Evolutionary conservation across 2,329 filamentous ascomycete species (phyloP).

Genomic region (Microcyclospora pomicola): DNA sequence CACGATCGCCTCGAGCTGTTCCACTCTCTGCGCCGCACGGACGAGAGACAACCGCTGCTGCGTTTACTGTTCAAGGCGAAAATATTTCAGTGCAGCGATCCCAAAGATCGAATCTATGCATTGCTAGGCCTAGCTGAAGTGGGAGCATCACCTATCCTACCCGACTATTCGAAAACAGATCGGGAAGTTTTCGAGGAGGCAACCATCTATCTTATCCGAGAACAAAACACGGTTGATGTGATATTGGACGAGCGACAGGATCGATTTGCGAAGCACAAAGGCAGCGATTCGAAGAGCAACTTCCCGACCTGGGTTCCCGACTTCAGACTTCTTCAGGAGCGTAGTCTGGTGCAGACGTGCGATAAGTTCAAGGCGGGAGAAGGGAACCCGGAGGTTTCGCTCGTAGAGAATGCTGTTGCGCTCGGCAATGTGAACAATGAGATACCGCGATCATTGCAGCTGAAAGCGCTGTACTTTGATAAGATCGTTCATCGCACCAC

Average conservation of each 20-base stretch:
- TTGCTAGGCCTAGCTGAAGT: conserved; percentile 7
- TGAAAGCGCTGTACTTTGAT: conserved; percentile 8
- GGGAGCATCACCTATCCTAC: conserved; percentile 2
- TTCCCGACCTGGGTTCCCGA: conserved; percentile 7
- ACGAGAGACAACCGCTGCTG: conserved; percentile 3
- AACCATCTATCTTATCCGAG: conserved; percentile 8
- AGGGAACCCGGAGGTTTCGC: neutral
- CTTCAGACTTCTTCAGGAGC: conserved; percentile 1
- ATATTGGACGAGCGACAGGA: conserved; percentile 7
- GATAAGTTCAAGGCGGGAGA: conserved; percentile 8
- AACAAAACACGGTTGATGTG: conserved; percentile 9
- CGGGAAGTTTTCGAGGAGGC: conserved; percentile 11
- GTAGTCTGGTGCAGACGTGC: conserved; percentile 1
- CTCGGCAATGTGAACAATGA: conserved; percentile 1
- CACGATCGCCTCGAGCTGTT: conserved; percentile 7
- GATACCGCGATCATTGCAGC: conserved; percentile 4
- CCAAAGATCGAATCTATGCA: conserved; percentile 10
- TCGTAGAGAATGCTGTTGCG: neutral
- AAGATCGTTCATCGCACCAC: conserved; percentile 6
- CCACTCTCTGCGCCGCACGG: conserved; percentile 3
- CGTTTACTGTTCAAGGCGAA: conserved; percentile 6
- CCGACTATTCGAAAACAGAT: conserved; percentile 9
- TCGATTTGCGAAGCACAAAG: conserved; percentile 1
- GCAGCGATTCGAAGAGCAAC: conserved; percentile 1
- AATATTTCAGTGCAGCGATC: conserved; percentile 9